Conservation (phyloP, 2,329 filamentous ascomycete species). For the Rosellinia necatrix region DNA sequence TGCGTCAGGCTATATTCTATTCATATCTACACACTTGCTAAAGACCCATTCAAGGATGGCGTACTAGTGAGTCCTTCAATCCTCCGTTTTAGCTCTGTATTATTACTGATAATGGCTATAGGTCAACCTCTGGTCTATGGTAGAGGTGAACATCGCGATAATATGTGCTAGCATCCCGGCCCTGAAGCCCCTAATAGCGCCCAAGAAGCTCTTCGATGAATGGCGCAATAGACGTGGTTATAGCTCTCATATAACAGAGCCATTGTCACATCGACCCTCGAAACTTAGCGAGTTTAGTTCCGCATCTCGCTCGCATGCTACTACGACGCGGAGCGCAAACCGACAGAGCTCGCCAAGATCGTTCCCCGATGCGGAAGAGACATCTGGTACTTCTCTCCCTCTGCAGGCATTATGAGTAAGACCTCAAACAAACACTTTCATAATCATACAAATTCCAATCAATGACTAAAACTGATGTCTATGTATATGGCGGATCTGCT, state of each 20-base stretch:
- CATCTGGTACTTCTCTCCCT: constrained; percentile 16
- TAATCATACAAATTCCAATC: too few relatives aligned
- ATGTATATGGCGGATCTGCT: too few relatives aligned
- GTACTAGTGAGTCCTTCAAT: constrained; percentile 31
- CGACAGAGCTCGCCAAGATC: constrained; percentile 7
- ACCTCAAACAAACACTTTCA: neutral
- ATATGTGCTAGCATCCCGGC: constrained; percentile 55
- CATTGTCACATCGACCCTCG: constrained; percentile 14
- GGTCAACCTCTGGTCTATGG: constrained; percentile 51
- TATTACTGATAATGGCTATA: neutral
- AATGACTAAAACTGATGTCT: too few relatives aligned
- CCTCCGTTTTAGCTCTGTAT: neutral
- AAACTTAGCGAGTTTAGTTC: constrained; percentile 26
- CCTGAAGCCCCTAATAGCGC: constrained; percentile 53
- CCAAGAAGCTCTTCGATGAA: constrained; percentile 35
- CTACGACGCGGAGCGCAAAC: neutral
- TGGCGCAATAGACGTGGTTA: constrained; percentile 21
- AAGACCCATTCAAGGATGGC: constrained; percentile 44
- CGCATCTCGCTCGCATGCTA: constrained; percentile 27
- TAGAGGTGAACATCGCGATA: constrained; percentile 56
- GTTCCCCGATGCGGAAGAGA: neutral
- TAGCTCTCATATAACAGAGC: constrained; percentile 27
- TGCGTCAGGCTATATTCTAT: constrained; percentile 48
- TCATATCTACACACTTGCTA: constrained; percentile 43
- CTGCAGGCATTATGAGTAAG: neutral